Base-by-base conservation (phyloP, 371 early-diverging fungal genomes). In the Mucor irregularis region DNA sequence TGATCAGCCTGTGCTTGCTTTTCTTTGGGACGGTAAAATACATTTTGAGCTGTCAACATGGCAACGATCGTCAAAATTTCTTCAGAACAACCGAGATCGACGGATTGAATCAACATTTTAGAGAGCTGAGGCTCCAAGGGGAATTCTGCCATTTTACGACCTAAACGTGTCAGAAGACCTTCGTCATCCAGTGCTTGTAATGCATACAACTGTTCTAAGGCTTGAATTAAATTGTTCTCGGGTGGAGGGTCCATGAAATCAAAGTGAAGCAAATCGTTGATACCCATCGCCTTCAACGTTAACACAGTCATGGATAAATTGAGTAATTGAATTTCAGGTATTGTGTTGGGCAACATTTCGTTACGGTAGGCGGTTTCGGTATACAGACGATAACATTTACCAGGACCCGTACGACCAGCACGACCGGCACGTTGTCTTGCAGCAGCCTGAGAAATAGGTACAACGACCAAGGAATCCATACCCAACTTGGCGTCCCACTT, bases 221-320 rank as follows among this genome's bases (percentile, higher is more conserved):
- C 94, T n/a, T 93, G 90, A 47, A 96, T 81, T 52, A 98, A 76
- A 10, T 96, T 95, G 60, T 92, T 88, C 8, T 91, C 87, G 0
- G 97, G 93, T 21, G 99, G 99, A 4, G 97, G 95, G 48, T 83
- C 98, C 96, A 99, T 97, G 63, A 99, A 97, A 49, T 94, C 97
- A 73, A 99, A 99, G 45, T 92, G 88, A 25, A 96, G 65, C 56
- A 99, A 71, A 64, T 99, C 97, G 60, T 95, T 91, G 71, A 98
- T 90, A 19, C 96, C 97, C 93, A 98, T 93, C 6, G 96, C 93
- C 62, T 97, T 97, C 47, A 99, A 81, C 33, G 83, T 90, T 49
- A 99, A 74, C 38, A 98, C 96, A 1, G 89, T 91, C 72, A 90
- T 87, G 34, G 93, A 84, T 58, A 99, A 72, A 67, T 99, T 98